These are phyloP conservation scores for Macrophomina phaseolina DNA, from an alignment of 2,329 filamentous ascomycete species.

Conservation along the genomic window DNA sequence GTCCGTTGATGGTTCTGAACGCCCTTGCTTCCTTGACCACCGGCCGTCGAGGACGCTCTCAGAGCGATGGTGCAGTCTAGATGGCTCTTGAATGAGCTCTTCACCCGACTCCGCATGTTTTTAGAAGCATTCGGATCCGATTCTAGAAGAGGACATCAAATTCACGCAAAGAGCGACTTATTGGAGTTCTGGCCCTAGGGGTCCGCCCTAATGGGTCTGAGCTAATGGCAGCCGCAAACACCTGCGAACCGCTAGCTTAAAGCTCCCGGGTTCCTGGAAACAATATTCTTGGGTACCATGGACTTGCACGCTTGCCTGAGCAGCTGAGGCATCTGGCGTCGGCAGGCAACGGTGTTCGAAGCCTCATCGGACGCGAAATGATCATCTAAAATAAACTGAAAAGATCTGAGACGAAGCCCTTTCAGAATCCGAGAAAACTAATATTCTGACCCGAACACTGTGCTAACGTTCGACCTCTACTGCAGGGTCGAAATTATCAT, in stretches of 20 bases:
- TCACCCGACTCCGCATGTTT: slow-evolving; percentile 1
- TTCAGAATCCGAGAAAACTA: not conserved
- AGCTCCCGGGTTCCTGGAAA: slow-evolving; percentile 10
- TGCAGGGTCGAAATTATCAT: not conserved
- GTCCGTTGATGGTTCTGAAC: slow-evolving; percentile 5
- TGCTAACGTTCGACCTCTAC: slow-evolving; percentile 1
- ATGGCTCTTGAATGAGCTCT: slow-evolving; percentile 6
- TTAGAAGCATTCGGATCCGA: not conserved
- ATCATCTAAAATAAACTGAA: slow-evolving; percentile 25
- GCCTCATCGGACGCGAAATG: slow-evolving; percentile 22
- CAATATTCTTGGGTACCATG: not conserved
- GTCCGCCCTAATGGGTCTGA: slow-evolving; percentile 12
- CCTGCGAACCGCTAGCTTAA: slow-evolving; percentile 5
- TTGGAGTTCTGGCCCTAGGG: slow-evolving; percentile 24
- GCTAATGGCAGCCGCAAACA: slow-evolving; percentile 27
- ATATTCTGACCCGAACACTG: not conserved
- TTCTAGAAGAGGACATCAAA: slow-evolving; percentile 24
- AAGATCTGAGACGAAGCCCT: slow-evolving; percentile 27
- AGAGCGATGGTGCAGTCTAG: not conserved
- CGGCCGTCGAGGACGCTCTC: slow-evolving; percentile 19
- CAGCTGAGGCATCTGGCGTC: slow-evolving; percentile 11
- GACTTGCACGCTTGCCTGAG: not conserved
- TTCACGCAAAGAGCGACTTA: slow-evolving; percentile 17
- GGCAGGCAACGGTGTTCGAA: not conserved
- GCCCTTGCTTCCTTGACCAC: not conserved